Base-by-base conservation (phyloP, 2,329 filamentous ascomycete species). In the Ophiostoma angusticollis region DNA sequence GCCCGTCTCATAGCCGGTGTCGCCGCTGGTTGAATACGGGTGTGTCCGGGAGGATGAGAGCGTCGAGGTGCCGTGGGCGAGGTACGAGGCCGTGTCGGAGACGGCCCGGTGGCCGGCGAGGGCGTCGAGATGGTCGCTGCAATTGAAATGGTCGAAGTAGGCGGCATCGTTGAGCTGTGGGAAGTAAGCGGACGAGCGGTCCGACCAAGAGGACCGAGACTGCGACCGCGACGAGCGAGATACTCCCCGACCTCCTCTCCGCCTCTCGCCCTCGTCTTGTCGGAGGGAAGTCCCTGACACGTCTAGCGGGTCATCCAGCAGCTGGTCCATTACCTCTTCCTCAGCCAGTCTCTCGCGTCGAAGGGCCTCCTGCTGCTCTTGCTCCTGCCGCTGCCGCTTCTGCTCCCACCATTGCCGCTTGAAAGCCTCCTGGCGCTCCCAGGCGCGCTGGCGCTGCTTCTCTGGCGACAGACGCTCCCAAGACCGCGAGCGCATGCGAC, bases 381-480 rank as follows among this genome's bases (percentile, higher is more conserved):
- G 16, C 23, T 6, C 23, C 18, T 22, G 16, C 14, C 29, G 5
- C 37, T 33, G 13, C 8, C 13, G 22, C n/a, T 23, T n/a, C 33
- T 25, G 22, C 13, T 18, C 17, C 14, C 3, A 3, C 24, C 9
- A 13, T 8, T n/a, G 28, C 23, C 33, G 29, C 22, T 39, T 30
- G 16, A 21, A 21, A 7, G 27, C 22, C n/a, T 34, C 29, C 19
- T 37, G 22, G 27, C 32, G 33, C 22, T 37, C 34, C 37, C 31
- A 27, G 22, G 19, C 31, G 3, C 31, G 38, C 12, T 36, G 25
- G 21, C 18, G 25, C 31, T 35, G 28, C 24, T 40, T 21, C n/a
- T 24, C 14, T 17, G 45, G 45, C 23, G 42, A 45, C 9, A 45
- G 12, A 11, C 45, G 45, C 19, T 42, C 40, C 37, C 40, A 46